Evolutionary conservation across 495 filamentous ascomycete species (phyloP).

Genomic region (Letharia columbiana): DNA sequence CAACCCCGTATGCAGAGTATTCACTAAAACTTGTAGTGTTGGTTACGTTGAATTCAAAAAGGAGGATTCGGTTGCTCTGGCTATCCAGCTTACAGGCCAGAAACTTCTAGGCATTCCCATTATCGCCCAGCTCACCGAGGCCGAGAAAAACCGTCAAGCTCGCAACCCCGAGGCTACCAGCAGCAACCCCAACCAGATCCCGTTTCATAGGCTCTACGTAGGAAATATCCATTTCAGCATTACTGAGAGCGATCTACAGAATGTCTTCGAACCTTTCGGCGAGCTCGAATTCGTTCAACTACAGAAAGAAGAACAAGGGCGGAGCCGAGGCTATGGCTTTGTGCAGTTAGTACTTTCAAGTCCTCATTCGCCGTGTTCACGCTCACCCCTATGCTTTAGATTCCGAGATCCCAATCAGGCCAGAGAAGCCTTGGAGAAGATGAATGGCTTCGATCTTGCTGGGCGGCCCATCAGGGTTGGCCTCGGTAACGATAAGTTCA

Average conservation of each 20-base stretch:
- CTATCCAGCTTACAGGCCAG: constrained; percentile 97
- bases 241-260: constrained; percentile 90
- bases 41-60: constrained; percentile 99
- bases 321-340: constrained; percentile 95
- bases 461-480: constrained; percentile 97
- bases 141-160: constrained; percentile 97
- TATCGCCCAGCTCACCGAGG: constrained; percentile 96
- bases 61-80: constrained; percentile 86
- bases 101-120: constrained; percentile 97
- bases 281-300: constrained; percentile 96
- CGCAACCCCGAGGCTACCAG: constrained; percentile 66
- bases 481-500: constrained; percentile 99
- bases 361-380: background rate
- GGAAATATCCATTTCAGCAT: constrained; percentile 99
- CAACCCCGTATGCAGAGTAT: background rate
- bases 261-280: constrained; percentile 96
- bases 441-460: constrained; percentile 99
- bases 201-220: constrained; percentile 97
- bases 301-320: constrained; percentile 85
- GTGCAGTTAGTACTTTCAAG: constrained; percentile 70
- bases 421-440: constrained; percentile 90
- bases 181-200: constrained; percentile 62
- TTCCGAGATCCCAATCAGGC: constrained; percentile 89
- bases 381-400: constrained; percentile 37
- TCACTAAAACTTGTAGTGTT: constrained; percentile 56